These are phyloP conservation scores for Suhomyces guaymorum DNA, from an alignment of 1,139 yeast species.

Conservation along the genomic window DNA sequence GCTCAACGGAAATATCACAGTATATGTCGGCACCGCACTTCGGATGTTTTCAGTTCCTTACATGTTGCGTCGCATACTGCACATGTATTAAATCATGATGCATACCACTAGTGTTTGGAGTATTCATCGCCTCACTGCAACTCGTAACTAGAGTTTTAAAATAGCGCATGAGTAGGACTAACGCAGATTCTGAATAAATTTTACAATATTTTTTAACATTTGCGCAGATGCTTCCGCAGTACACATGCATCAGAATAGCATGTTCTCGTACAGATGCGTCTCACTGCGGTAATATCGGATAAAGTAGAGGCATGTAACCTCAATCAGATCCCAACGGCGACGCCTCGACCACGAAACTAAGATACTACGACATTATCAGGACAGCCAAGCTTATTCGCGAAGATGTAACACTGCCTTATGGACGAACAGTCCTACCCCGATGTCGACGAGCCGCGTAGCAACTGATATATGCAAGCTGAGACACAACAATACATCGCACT, in stretches of 20 bases:
- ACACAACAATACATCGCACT: slow-evolving; percentile 2
- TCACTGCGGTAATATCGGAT: background rate
- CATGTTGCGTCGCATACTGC: slow-evolving; percentile 8
- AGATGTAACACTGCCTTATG: background rate
- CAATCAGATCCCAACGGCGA: background rate
- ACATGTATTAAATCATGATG: slow-evolving; percentile 2
- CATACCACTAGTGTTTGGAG: slow-evolving; percentile 5
- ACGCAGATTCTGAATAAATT: slow-evolving; percentile 3
- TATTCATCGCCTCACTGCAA: slow-evolving; percentile 5
- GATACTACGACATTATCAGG: no score
- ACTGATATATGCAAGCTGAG: slow-evolving; percentile 5
- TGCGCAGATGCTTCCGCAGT: background rate
- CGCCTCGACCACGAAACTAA: no score
- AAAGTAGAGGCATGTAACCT: background rate
- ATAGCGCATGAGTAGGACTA: slow-evolving; percentile 7
- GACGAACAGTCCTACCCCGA: no score
- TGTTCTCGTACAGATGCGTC: background rate
- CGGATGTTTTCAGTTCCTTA: slow-evolving; percentile 12
- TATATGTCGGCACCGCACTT: background rate
- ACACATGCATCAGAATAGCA: slow-evolving; percentile 4
- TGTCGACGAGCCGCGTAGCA: slow-evolving; percentile 7
- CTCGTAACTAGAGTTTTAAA: slow-evolving; percentile 12
- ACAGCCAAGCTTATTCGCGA: no score
- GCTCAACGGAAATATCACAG: background rate
- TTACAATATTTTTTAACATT: slow-evolving; percentile 2